Evolutionary conservation across 2,329 filamentous ascomycete species (phyloP), one percentile per base, ranked within the genome.

Genomic region (Grosmannia huntii): DNA sequence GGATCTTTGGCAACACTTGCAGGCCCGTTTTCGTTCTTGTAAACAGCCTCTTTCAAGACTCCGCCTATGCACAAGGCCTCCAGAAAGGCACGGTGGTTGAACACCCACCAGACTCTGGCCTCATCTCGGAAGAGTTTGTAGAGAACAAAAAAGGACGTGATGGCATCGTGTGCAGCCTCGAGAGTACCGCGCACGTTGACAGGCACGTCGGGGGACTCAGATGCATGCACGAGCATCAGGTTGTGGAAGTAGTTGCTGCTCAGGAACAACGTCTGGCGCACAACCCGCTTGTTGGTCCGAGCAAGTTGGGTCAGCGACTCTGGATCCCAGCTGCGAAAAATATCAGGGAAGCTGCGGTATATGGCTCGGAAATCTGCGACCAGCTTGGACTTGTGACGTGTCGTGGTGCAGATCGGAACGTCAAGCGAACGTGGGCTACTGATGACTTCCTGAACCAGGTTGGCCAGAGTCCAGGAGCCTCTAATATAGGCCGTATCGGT

Each of bases 181-280:
- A 91, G 72, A 3, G 86, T 86, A 5, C 81, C 85, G 21, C 83
- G 76, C 21, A 87, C 75, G 66, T 91, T 87, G 56, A 82, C 74
- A 0, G 81, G 79, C 2, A 85, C 79, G 65, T 82, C 80, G 0
- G 77, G 69, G 62, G 85, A 84, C 66, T 87, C 85, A 16, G 84
- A 85, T 0, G 85, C 84, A 65, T 90, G 85, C 23, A 91, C 80
- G 11, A 90, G 74, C 86, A 90, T 90, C 27, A 91, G 75, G 68
- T 88, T 90, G 68, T 92, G 88, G 70, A 85, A 89, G 71, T 89
- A 91, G 66, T 90, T 91, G 68, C 83, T 87, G n/a, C 84, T 86
- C 33, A 91, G 73, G 66, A 90, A 91, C 5, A 92, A 72, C 21
- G 86, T 89, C 69, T 92, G 88, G 0, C 86, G 76, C 19, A 89